Evolutionary conservation across 2,329 filamentous ascomycete species (phyloP), one percentile per base, ranked within the genome.

Genomic region (Epicoccum nigrum): DNA sequence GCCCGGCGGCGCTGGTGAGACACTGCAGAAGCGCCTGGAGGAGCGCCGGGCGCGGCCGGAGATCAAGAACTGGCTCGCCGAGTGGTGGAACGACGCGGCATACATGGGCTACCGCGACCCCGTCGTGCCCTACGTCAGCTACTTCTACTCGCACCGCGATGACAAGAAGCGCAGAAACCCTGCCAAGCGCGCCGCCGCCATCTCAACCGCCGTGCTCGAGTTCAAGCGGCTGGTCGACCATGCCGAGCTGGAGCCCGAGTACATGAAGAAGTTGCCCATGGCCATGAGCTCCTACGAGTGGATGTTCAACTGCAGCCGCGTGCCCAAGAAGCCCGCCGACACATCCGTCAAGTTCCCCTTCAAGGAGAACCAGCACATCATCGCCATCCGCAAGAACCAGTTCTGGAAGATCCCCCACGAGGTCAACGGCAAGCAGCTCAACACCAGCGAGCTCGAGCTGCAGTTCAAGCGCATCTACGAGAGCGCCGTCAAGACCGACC

Each of bases 201-300:
- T 99, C 60, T 86, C 90, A 1, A 91, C 89, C 1, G 88, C 90
- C 7, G 88, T 86, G 1, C 83, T 99, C 31, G 91, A 95, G 71
- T 99, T 99, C 82, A 96, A 97, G 84, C 89, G 87, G 75, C 86
- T 92, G 77, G 93, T 97, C 16, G 93, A 97, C 70, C 74, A 75
- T 34, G 86, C 87, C 60, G 86, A 85, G 7, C 81, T 99, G 44
- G 94, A 99, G 80, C 94, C 94, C 19, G 94, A 99, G 77, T 97
- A 97, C 79, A 96, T 99, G 92, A 95, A 95, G 81, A 92, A 92
- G 77, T 83, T 95, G 53, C 94, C 94, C 54, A 93, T 97, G 70
- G 94, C 92, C 76, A 99, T 99, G 94, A 92, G 92, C 81, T 94
- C 90, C 71, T 97, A 97, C 81, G 82, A 96, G 79, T 97, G 87